A percentile compares a stretch with the other conserved stretches of the same genome.
Conservation (phyloP, 139 green algal species). For the Haematococcus sp. region DNA sequence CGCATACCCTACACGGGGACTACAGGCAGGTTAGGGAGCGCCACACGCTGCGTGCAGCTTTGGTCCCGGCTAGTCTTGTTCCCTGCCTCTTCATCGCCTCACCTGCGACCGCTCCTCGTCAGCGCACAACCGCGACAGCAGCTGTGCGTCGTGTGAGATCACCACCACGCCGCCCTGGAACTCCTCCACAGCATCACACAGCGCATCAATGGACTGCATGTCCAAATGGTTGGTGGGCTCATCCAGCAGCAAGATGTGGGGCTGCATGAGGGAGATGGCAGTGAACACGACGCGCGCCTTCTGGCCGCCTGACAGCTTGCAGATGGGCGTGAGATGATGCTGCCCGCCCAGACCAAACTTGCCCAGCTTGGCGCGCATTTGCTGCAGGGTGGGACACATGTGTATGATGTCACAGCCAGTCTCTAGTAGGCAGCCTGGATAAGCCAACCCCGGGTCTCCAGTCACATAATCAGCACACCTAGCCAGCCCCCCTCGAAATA, state of each 20-base stretch:
- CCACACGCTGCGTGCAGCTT: too few species aligned
- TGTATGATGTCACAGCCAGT: too few species aligned
- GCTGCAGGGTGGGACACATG: slow-evolving; percentile 33
- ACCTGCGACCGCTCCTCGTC: slow-evolving; percentile 90
- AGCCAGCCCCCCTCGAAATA: too few species aligned
- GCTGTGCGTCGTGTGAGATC: slow-evolving; percentile 95
- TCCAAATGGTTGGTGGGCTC: slow-evolving; percentile 98
- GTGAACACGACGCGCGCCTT: slow-evolving; percentile 99
- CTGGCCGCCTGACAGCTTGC: slow-evolving; percentile 93
- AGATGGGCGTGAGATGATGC: slow-evolving; percentile 94
- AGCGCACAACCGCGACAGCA: slow-evolving; percentile 88
- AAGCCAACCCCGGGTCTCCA: too few species aligned
- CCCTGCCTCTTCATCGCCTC: slow-evolving; percentile 2
- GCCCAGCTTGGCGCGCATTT: slow-evolving; percentile 90
- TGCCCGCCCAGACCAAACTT: slow-evolving; percentile 93
- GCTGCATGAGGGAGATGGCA: slow-evolving; percentile 78
- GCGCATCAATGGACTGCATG: slow-evolving; percentile 98
- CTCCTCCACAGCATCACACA: slow-evolving; percentile 90
- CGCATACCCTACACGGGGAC: too few species aligned
- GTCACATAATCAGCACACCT: too few species aligned
- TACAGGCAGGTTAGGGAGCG: too few species aligned
- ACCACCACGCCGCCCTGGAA: slow-evolving; percentile 95
- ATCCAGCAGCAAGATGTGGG: slow-evolving; percentile 94
- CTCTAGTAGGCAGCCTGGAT: too few species aligned
- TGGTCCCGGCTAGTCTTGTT: too few species aligned